Conservation (phyloP, 768 basidiomycete species). For the Mycena kentingensis region DNA sequence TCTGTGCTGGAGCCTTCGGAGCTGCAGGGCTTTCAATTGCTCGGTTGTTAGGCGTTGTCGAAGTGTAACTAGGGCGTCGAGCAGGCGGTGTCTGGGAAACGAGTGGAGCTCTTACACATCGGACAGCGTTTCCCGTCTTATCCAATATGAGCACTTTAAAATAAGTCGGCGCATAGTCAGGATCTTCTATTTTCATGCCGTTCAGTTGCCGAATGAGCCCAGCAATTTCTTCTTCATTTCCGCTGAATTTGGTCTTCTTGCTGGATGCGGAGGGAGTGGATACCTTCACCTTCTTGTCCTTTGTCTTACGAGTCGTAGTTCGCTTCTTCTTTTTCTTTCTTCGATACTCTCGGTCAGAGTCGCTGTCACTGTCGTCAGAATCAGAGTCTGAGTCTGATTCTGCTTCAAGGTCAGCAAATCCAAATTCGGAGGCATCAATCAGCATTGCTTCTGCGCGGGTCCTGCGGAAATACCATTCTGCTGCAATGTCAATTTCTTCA, state of each 20-base stretch:
- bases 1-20: no score
- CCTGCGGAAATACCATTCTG: no score
- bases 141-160: constrained; percentile 15
- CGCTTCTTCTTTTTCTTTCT: not conserved
- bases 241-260: not conserved
- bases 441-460: no score
- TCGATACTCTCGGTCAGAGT: no score
- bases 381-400: constrained; percentile 1
- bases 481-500: no score
- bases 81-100: not conserved
- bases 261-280: not conserved
- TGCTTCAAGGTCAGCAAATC: no score
- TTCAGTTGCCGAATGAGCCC: constrained; percentile 13
- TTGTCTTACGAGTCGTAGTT: not conserved
- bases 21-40: not conserved
- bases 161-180: constrained; percentile 15
- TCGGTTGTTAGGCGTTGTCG: no score
- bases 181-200: constrained; percentile 16
- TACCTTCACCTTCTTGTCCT: not conserved
- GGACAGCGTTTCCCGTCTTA: not conserved
- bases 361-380: no score
- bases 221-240: constrained; percentile 4
- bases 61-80: not conserved
- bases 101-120: constrained; percentile 4
- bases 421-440: no score